A percentile compares a stretch with the other conserved stretches of the same genome.
Evolutionary conservation across 2,329 filamentous ascomycete genomes (phyloP).

Genomic region (Fusarium algeriense): DNA sequence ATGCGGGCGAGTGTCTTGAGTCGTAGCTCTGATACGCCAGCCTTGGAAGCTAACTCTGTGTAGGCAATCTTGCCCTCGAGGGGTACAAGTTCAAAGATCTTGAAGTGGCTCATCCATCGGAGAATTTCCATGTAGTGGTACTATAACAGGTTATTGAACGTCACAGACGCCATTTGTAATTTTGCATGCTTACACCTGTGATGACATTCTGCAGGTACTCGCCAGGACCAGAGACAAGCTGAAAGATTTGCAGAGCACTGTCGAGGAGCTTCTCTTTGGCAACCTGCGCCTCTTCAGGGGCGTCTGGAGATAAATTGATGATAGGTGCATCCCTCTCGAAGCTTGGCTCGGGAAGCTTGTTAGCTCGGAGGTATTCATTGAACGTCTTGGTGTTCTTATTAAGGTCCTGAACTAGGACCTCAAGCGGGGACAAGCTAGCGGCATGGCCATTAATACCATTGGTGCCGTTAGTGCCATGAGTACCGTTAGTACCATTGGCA

Average conservation of each 20-base stretch:
- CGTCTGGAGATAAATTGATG: not conserved
- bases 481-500: not conserved
- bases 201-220: conserved; percentile 5
- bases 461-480: not conserved
- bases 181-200: not conserved
- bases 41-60: not conserved
- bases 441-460: not conserved
- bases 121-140: conserved; percentile 3
- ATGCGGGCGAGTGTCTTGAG: conserved; percentile 3
- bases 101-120: conserved; percentile 9
- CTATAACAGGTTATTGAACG: not conserved
- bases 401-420: not conserved
- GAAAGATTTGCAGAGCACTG: not conserved
- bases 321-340: conserved; percentile 1
- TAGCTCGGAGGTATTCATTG: not conserved
- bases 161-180: accelerated
- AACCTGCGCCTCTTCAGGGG: not conserved
- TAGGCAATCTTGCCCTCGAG: not conserved
- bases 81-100: not conserved
- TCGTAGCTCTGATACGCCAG: not conserved
- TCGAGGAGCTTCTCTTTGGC: conserved; percentile 3
- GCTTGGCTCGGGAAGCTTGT: not conserved
- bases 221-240: not conserved
- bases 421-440: not conserved
- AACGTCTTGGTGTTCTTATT: not conserved